Conservation (phyloP, 2,329 filamentous ascomycete genomes). For the Grosmannia penicillata region DNA sequence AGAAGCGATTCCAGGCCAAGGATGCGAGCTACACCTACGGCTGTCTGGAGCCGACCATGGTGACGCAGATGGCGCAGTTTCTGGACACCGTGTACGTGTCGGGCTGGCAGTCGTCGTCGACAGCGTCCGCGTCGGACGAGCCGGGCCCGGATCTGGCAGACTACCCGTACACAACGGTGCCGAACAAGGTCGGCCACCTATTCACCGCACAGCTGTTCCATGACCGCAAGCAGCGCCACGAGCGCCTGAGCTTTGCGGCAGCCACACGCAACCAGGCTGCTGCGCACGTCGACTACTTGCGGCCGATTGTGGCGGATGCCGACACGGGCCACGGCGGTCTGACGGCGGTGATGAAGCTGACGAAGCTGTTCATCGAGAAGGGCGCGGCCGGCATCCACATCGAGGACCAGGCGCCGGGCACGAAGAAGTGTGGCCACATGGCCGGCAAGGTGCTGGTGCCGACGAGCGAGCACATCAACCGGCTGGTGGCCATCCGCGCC, state of each 20-base stretch:
- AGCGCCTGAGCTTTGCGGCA: conserved; percentile 63
- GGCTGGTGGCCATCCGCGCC: conserved; percentile 86
- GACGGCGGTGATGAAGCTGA: conserved; percentile 99
- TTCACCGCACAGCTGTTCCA: conserved; percentile 99
- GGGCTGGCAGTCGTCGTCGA: conserved; percentile 96
- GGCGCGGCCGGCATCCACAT: conserved; percentile 97
- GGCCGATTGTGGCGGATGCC: conserved; percentile 90
- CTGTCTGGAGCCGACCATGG: conserved; percentile 93
- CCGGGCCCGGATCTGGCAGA: conserved; percentile 95
- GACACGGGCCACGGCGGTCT: conserved; percentile 95
- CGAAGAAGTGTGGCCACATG: conserved; percentile 99
- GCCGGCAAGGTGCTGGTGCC: conserved; percentile 95
- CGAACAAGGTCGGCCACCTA: conserved; percentile 93
- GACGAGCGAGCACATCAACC: conserved; percentile 95
- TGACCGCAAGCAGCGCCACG: conserved; percentile 96
- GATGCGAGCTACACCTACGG: conserved; percentile 92
- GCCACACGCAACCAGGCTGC: conserved; percentile 49
- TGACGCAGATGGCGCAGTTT: conserved; percentile 99
- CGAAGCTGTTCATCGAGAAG: conserved; percentile 92
- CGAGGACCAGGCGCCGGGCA: conserved; percentile 94
- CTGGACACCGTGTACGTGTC: conserved; percentile 98
- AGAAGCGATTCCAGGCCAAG: conserved; percentile 61
- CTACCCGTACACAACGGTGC: conserved; percentile 94
- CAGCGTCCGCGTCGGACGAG: conserved; percentile 86
- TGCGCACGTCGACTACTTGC: conserved; percentile 79